Base-by-base conservation (phyloP, 2,329 filamentous ascomycete species). In the Lachnellula cervina region DNA sequence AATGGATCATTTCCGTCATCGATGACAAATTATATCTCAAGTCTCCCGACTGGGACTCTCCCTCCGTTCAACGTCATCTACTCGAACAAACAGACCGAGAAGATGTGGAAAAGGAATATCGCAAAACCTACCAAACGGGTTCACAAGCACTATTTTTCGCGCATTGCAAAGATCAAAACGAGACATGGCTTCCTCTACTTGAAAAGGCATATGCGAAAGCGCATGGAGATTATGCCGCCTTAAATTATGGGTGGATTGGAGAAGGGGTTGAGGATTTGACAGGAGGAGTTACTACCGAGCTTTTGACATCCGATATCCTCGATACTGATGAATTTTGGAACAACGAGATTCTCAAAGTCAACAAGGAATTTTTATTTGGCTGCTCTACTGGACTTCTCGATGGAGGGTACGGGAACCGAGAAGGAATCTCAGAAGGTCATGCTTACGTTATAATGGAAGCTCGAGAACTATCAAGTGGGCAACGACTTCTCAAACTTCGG, bases 1-100 rank as follows among this genome's bases (percentile, higher is more conserved):
- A 94, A 71, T 96, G 90, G 91, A 88, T 93, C 55, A 90, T 91
- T 64, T 91, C 89, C 56, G 92, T 96, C 59, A 84, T 96, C 57
- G 91, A 96, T 67, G 91, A 96, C 71, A 95, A 95, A 72, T 78
- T 96, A 2, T 95, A 89, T 69, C 80, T 96, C 17, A 89, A 86
- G 57, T 89, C 88, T 1, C 87, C 89, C 4, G 87, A 88, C 67
- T 95, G 90, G 75, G 89, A 95, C 62, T 88, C 89, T 35, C 86
- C 84, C 1, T 85, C 88, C 50, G 80, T 88, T 69, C 87, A 91
- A 67, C 82, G 89, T 40, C 81, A 88, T 52, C 77, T 90, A 23
- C 81, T 90, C 67, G 82, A 90, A 64, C 86, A 90, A 65, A 84
- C 90, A 48, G 88, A 90, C 67, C 82, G 87, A 53, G 84, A 85